Evolutionary conservation across 2,329 filamentous ascomycete species (phyloP).

Genomic region (Aspergillus udagawae): DNA sequence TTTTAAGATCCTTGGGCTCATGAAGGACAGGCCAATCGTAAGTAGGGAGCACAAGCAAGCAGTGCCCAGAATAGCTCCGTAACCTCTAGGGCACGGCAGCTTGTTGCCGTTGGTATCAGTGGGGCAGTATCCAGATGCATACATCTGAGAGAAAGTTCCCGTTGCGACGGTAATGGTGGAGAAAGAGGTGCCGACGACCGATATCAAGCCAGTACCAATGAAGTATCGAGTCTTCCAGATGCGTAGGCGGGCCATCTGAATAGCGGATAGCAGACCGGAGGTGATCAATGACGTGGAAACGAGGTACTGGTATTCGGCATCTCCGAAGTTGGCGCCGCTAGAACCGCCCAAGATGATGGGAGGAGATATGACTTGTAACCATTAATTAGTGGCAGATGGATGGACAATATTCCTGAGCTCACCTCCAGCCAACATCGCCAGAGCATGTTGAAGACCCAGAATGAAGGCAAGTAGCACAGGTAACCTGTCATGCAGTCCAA

Average conservation of each 20-base stretch:
- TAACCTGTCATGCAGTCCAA: constrained; percentile 65
- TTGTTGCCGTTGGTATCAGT: constrained; percentile 52
- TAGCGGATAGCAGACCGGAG: constrained; percentile 59
- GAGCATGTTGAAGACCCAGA: constrained; percentile 65
- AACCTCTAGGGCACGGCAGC: constrained; percentile 62
- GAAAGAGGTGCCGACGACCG: constrained; percentile 66
- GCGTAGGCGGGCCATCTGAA: constrained; percentile 65
- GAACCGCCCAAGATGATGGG: constrained; percentile 59
- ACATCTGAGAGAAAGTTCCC: constrained; percentile 61
- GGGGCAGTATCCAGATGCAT: constrained; percentile 61
- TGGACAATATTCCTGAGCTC: constrained; percentile 1
- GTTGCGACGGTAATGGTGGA: constrained; percentile 62
- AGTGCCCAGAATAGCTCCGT: constrained; percentile 62
- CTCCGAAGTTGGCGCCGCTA: constrained; percentile 55
- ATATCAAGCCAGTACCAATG: constrained; percentile 62
- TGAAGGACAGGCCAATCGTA: constrained; percentile 63
- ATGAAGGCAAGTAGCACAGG: constrained; percentile 63
- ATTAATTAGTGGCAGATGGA: constrained; percentile 5
- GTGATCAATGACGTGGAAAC: constrained; percentile 67
- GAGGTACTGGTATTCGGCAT: constrained; percentile 57
- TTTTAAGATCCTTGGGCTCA: constrained; percentile 56
- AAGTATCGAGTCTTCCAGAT: constrained; percentile 61
- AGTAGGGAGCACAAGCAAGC: constrained; percentile 47
- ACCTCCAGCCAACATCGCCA: constrained; percentile 60
- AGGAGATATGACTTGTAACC: constrained; percentile 51